phyloP scores from a whole-genome alignment of 2,329 filamentous ascomycete genomes.

The Trichoderma atrobrunneum region DNA sequence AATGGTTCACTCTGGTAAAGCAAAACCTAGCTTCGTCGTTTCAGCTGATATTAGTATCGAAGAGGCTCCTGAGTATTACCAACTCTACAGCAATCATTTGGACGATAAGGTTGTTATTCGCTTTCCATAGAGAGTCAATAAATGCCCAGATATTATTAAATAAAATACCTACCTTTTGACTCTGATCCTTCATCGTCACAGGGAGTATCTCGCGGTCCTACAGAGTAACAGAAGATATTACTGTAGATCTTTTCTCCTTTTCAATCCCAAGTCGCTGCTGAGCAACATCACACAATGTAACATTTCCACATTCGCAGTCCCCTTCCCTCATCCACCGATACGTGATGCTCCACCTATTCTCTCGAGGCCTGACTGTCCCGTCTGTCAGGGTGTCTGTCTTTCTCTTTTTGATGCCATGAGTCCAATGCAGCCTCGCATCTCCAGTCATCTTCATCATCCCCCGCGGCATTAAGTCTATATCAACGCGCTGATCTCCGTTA shows the following conservation, averaged over 20 bases:
- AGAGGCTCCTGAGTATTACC: too few relatives aligned
- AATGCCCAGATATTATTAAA: too few relatives aligned
- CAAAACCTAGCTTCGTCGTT: too few relatives aligned
- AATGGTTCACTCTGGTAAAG: too few relatives aligned
- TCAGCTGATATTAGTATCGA: too few relatives aligned
- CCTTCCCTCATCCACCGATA: conserved; percentile 51
- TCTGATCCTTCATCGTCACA: too few relatives aligned
- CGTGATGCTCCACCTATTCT: conserved; percentile 53
- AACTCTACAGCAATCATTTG: too few relatives aligned
- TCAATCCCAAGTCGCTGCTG: conserved; percentile 45
- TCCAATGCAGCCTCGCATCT: conserved; percentile 8
- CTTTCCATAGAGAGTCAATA: too few relatives aligned
- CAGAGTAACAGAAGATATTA: background rate
- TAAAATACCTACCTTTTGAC: too few relatives aligned
- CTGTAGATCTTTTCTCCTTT: conserved; percentile 45
- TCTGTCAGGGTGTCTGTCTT: conserved; percentile 15
- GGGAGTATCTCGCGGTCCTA: too few relatives aligned
- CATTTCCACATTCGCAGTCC: conserved; percentile 50
- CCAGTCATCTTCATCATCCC: conserved; percentile 13
- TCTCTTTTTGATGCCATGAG: conserved; percentile 17
- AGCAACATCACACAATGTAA: conserved; percentile 50
- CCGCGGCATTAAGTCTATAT: conserved; percentile 8
- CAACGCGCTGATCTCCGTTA: background rate
- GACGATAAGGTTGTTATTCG: too few relatives aligned
- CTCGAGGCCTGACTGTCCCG: conserved; percentile 33